These are phyloP conservation scores for Rhizopogon vinicolor DNA, from an alignment of 768 basidiomycete species.

Conservation along the genomic window DNA sequence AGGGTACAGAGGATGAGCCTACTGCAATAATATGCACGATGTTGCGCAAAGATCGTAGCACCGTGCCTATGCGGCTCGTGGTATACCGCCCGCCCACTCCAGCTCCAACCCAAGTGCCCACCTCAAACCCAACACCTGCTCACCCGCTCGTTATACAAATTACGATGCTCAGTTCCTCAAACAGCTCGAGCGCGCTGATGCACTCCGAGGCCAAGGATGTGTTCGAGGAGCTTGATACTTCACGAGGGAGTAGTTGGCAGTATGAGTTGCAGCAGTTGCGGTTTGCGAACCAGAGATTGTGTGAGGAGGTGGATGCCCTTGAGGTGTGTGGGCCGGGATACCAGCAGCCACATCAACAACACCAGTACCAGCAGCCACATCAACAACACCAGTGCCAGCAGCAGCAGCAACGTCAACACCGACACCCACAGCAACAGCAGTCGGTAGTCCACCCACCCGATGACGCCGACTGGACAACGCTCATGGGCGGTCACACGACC, in stretches of 20 bases:
- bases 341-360: background rate
- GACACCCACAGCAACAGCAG: constrained; percentile 1
- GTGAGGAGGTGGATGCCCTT: constrained; percentile 49
- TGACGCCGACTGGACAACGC: background rate
- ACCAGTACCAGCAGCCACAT: background rate
- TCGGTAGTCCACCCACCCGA: constrained; percentile 1
- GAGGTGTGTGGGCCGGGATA: constrained; percentile 20
- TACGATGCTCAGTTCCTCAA: constrained; percentile 12
- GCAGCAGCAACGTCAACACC: constrained; percentile 4
- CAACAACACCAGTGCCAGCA: constrained; percentile 4
- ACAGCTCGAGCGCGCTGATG: constrained; percentile 4
- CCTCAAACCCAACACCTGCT: constrained; percentile 10
- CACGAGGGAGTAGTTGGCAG: constrained; percentile 82
- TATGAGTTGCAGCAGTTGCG: constrained; percentile 86
- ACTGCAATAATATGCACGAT: constrained; percentile 31
- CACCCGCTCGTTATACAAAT: constrained; percentile 26
- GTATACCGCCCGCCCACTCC: constrained; percentile 32
- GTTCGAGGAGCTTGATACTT: constrained; percentile 69
- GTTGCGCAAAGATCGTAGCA: constrained; percentile 32
- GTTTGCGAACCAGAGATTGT: constrained; percentile 61
- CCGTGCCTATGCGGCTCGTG: constrained; percentile 27
- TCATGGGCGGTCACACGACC: background rate
- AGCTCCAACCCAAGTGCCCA: background rate
- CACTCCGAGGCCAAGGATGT: constrained; percentile 36
- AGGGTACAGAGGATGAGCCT: constrained; percentile 12